Evolutionary conservation across 306 rosid species (phyloP).

Genomic region (Vigna angularis): DNA sequence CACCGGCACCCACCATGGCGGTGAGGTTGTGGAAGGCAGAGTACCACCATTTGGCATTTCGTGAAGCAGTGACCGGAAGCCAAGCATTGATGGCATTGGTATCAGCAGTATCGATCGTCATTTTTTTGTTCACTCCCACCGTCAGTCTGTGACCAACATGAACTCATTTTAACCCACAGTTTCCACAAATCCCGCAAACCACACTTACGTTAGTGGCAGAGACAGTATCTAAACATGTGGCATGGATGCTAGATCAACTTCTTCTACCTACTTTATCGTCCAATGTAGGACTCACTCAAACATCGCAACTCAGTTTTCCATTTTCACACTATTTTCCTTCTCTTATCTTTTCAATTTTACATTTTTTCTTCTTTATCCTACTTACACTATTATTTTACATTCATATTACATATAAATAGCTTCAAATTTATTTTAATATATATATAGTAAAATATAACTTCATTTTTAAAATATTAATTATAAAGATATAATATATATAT

Average conservation of each 20-base stretch:
- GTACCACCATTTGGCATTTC: constrained; percentile 95
- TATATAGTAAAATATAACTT: too few relatives aligned
- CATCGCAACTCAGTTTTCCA: too few relatives aligned
- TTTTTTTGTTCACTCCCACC: background rate
- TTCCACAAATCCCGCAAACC: background rate
- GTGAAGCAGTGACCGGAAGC: constrained; percentile 58
- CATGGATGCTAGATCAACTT: background rate
- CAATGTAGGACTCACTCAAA: background rate
- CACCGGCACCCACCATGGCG: constrained; percentile 98
- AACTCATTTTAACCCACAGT: background rate
- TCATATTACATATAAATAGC: too few relatives aligned
- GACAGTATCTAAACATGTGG: background rate
- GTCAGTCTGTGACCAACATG: too few relatives aligned
- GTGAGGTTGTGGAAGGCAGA: constrained; percentile 93
- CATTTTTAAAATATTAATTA: too few relatives aligned
- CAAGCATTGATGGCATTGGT: constrained; percentile 51
- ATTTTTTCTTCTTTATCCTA: too few relatives aligned
- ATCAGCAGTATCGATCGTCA: background rate
- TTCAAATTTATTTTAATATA: too few relatives aligned
- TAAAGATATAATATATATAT: too few relatives aligned
- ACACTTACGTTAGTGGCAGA: background rate
- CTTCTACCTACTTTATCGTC: constrained; percentile 4
- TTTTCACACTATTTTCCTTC: too few relatives aligned
- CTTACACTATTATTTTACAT: too few relatives aligned
- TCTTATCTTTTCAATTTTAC: too few relatives aligned